These are phyloP conservation scores for Fragaria vesca DNA, from an alignment of 306 rosid species.

Conservation along the genomic window DNA sequence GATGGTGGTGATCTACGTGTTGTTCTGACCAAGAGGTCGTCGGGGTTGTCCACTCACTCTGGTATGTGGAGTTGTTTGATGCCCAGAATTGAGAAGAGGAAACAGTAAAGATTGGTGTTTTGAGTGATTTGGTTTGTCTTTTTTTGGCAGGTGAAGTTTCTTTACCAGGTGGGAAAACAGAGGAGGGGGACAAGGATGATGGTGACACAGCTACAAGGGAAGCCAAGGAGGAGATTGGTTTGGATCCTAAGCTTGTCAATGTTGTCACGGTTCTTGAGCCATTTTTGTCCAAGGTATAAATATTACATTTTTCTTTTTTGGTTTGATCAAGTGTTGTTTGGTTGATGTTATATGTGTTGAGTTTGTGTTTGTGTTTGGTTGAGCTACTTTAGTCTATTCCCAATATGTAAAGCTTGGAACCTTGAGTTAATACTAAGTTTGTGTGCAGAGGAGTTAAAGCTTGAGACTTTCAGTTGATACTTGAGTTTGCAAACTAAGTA, in stretches of 20 bases:
- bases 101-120: background rate
- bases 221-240: conserved; percentile 88
- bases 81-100: background rate
- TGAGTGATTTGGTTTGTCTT: background rate
- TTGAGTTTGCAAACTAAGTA: too few relatives aligned
- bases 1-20: conserved; percentile 83
- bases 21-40: conserved; percentile 80
- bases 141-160: conserved; percentile 75
- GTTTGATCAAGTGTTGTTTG: background rate
- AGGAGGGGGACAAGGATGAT: conserved; percentile 88
- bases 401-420: background rate
- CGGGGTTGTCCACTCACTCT: conserved; percentile 72
- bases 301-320: background rate
- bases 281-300: conserved; percentile 81
- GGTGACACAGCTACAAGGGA: conserved; percentile 88
- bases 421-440: background rate
- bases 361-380: background rate
- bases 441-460: background rate
- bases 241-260: conserved; percentile 78
- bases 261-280: conserved; percentile 86
- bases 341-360: background rate
- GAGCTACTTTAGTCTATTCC: background rate
- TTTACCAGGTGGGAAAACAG: conserved; percentile 94
- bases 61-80: conserved; percentile 44
- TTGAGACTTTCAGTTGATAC: background rate